Conservation (phyloP, 345 rosid genomes). For the Theobroma cacao region DNA sequence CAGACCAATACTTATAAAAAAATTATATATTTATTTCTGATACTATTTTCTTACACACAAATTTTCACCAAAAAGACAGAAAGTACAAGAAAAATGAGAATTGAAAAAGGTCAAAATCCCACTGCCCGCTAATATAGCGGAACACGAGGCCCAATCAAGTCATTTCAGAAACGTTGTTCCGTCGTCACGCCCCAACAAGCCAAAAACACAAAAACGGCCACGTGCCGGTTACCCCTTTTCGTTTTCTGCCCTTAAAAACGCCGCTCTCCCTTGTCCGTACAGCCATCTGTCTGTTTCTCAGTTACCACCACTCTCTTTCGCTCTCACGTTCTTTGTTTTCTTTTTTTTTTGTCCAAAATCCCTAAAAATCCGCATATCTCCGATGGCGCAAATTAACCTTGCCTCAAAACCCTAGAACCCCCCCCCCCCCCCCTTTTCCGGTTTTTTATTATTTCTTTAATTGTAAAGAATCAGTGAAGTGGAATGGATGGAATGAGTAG, state of each 20-base stretch:
- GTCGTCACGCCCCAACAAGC: neutral
- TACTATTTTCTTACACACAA: too few relatives aligned
- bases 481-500: slow-evolving; percentile 32
- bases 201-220: neutral
- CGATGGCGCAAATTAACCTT: neutral
- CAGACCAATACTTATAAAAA: too few relatives aligned
- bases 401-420: slow-evolving; percentile 15
- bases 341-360: neutral
- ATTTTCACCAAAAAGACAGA: too few relatives aligned
- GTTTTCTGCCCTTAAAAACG: neutral
- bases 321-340: neutral
- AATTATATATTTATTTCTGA: too few relatives aligned
- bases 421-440: too few relatives aligned
- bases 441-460: neutral
- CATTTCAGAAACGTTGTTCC: neutral
- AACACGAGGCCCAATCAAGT: neutral
- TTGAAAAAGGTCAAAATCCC: too few relatives aligned
- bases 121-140: too few relatives aligned
- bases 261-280: neutral
- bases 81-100: too few relatives aligned
- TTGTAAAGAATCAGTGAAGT: neutral
- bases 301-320: neutral
- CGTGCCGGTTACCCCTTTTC: neutral
- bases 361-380: neutral
- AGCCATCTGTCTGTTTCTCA: neutral